These are phyloP conservation scores for Russula olivacea DNA, from an alignment of 768 basidiomycete genomes.

Conservation along the genomic window DNA sequence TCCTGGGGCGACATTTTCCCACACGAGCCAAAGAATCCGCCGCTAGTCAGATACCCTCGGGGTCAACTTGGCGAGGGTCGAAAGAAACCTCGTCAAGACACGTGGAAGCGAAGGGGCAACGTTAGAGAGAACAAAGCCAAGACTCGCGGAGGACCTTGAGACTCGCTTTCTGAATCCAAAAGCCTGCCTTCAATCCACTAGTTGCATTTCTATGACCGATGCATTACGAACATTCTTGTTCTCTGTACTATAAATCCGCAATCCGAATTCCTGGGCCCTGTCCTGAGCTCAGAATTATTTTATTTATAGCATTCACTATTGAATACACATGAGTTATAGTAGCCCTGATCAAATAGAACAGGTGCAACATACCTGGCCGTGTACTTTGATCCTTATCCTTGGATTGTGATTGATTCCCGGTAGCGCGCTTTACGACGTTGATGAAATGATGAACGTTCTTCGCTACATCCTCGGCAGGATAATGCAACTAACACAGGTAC, in stretches of 20 bases:
- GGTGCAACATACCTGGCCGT: constrained; percentile 39
- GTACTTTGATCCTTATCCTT: constrained; percentile 35
- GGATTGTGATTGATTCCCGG: constrained; percentile 60
- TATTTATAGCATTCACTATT: constrained; percentile 68
- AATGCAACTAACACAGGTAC: constrained; percentile 51
- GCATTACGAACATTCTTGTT: neutral
- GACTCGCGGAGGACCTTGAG: neutral
- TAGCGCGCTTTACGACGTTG: constrained; percentile 63
- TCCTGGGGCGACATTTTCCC: constrained; percentile 96
- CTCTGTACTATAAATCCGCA: constrained; percentile 52
- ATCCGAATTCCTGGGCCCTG: constrained; percentile 89
- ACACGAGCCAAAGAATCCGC: constrained; percentile 72
- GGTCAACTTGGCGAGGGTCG: constrained; percentile 32
- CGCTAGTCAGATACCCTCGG: constrained; percentile 49
- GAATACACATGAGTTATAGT: constrained; percentile 1
- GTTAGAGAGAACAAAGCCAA: neutral
- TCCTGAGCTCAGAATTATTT: constrained; percentile 77
- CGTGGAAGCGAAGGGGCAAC: neutral
- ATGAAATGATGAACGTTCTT: constrained; percentile 77
- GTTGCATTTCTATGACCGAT: neutral
- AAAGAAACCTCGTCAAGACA: constrained; percentile 24
- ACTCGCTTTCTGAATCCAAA: neutral
- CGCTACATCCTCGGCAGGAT: constrained; percentile 66
- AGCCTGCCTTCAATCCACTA: neutral
- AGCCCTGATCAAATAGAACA: neutral